Conservation (phyloP, 768 basidiomycete species). For the Boletus speciosus region DNA sequence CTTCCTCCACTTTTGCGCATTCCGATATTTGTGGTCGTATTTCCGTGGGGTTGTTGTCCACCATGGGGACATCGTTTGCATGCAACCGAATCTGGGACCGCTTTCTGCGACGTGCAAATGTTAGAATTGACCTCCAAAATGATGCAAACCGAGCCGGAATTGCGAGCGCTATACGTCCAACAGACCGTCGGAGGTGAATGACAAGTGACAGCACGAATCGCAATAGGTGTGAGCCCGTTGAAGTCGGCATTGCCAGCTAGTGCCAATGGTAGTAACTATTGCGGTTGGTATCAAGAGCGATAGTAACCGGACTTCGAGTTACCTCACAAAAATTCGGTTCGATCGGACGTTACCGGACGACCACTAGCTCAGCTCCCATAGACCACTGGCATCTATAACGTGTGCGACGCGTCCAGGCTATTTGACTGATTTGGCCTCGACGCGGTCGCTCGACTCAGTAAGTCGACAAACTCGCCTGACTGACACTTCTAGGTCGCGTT, state of each 20-base stretch:
- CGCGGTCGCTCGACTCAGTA: too few species aligned
- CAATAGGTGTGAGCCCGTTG: not conserved
- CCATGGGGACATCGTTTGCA: not conserved
- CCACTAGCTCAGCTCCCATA: too few species aligned
- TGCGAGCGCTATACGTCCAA: not conserved
- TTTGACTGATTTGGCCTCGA: too few species aligned
- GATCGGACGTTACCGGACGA: too few species aligned
- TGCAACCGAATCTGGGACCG: not conserved
- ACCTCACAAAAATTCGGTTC: too few species aligned
- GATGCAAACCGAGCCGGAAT: not conserved
- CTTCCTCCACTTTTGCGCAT: not conserved
- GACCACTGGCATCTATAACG: too few species aligned
- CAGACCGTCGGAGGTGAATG: not conserved
- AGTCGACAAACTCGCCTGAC: too few species aligned
- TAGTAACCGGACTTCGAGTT: too few species aligned
- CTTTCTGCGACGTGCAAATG: not conserved
- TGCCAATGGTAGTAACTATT: not conserved
- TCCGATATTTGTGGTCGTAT: not conserved
- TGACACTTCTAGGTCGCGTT: too few species aligned
- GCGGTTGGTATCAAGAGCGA: not conserved
- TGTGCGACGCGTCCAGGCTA: too few species aligned
- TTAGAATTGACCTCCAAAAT: conserved; percentile 4
- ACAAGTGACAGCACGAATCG: conserved; percentile 9
- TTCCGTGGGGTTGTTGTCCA: too few species aligned
- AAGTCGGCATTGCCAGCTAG: not conserved